These are phyloP conservation scores for Bretschneidera sinensis DNA, from an alignment of 345 rosid genomes.

Conservation along the genomic window DNA sequence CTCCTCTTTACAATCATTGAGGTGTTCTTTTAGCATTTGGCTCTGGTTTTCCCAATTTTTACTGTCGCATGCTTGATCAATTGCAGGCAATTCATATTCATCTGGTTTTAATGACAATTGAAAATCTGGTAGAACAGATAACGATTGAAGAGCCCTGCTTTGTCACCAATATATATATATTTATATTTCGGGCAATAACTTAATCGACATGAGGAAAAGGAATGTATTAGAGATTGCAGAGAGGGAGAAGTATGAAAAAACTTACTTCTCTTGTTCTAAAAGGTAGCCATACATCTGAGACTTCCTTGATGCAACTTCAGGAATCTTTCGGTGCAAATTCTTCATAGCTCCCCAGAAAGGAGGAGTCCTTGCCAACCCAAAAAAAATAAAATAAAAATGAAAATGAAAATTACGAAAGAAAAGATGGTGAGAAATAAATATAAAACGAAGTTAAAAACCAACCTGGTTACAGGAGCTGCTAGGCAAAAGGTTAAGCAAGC, in stretches of 20 bases:
- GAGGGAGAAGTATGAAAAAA: background rate
- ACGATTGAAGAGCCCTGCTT: slow-evolving; percentile 61
- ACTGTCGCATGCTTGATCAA: slow-evolving; percentile 45
- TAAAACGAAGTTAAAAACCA: too few relatives aligned
- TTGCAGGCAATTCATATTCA: slow-evolving; percentile 58
- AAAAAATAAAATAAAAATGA: background rate
- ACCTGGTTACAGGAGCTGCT: slow-evolving; percentile 79
- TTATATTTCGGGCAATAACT: background rate
- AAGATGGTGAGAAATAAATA: background rate
- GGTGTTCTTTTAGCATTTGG: slow-evolving; percentile 64
- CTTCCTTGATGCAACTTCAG: slow-evolving; percentile 80
- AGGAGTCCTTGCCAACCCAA: slow-evolving; percentile 48
- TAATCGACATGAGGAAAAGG: background rate
- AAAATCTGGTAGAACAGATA: slow-evolving; percentile 86
- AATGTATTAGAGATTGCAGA: background rate
- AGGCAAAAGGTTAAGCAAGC: slow-evolving; percentile 80
- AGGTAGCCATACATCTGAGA: slow-evolving; percentile 82
- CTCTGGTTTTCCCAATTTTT: slow-evolving; percentile 48
- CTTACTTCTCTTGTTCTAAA: slow-evolving; percentile 91
- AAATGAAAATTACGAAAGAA: background rate
- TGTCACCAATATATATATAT: slow-evolving; percentile 3
- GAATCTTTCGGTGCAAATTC: slow-evolving; percentile 77
- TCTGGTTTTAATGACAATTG: slow-evolving; percentile 81
- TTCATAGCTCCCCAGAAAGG: slow-evolving; percentile 88
- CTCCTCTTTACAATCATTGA: slow-evolving; percentile 27